Evolutionary conservation across 1,284 basidiomycete species (phyloP).

Genomic region (Austroboletus novae-zelandiae): DNA sequence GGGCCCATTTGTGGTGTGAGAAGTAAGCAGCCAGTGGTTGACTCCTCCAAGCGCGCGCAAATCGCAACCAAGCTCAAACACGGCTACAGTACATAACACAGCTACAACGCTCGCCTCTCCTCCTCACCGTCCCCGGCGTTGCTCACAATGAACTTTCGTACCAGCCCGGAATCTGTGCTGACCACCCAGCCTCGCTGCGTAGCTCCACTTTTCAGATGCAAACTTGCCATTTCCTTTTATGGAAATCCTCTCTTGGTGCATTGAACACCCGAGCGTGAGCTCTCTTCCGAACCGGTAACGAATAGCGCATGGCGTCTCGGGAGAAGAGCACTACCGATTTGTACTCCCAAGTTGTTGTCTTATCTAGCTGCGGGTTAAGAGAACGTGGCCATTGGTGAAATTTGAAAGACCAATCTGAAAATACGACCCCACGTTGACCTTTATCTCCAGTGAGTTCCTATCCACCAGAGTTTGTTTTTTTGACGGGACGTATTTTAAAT

Average conservation of each 20-base stretch:
- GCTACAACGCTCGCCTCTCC: conserved; percentile 8
- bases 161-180: no score
- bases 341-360: background rate
- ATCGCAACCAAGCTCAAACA: conserved; percentile 34
- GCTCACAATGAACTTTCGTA: background rate
- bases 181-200: no score
- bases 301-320: background rate
- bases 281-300: background rate
- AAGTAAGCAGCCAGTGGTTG: conserved; percentile 23
- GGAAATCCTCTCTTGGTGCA: conserved; percentile 7
- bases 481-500: no score
- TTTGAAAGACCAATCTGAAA: no score
- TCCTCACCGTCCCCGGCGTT: background rate
- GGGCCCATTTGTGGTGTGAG: conserved; percentile 23
- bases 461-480: no score
- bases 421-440: no score
- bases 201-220: conserved; percentile 11
- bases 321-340: background rate
- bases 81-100: conserved; percentile 30
- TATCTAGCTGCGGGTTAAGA: no score
- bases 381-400: no score
- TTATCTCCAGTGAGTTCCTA: no score
- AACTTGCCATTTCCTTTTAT: conserved; percentile 23
- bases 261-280: no score
- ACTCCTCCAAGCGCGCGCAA: conserved; percentile 19